Base-by-base conservation (phyloP, 2,329 filamentous ascomycete species). In the Clonostachys sp. region DNA sequence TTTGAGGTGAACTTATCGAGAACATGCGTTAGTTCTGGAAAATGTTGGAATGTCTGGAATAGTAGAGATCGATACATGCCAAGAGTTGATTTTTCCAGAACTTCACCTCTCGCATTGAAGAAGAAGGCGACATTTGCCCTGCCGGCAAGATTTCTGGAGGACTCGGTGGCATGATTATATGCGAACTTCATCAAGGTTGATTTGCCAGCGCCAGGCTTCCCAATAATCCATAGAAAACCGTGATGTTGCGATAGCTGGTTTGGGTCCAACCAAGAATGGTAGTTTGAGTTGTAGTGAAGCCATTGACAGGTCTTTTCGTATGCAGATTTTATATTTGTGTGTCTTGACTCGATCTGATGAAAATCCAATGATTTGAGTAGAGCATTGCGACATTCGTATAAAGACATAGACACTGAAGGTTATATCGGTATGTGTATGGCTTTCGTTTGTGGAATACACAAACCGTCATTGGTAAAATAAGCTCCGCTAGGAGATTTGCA, bases 51-150 rank as follows among this genome's bases (percentile, higher is more conserved):
- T 1, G 80, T 56, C 48, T 80, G 73, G 8, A 59, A 54, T 1
- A 80, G 50, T 8, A 81, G 52, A 2, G 73, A 74, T 7, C 74
- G 67, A 53, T 78, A 78, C 55, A 81, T 65, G 4, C 78, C 77
- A 1, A 61, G 17, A 0, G 62, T 13, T 17, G 12, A 4, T 43
- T 30, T 30, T 10, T 30, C 24, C 9, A 74, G 56, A 13, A 56
- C 30, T 1, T 60, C 58, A 0, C 74, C 74, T 45, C 72, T 58
- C 0, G 73, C 73, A 46, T 77, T 72, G 63, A 78, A 79, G 59
- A 78, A 79, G 58, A 77, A 78, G 3, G 66, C 24, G 1, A 57
- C 51, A 0, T 60, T 33, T 0, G 24, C 8, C 10, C 24, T 30
- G 8, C 24, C 4, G 6, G 8, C 24, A 9, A 30, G 8, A 30